These are phyloP conservation scores for Leishmania gerbilli DNA, from an alignment of 208 protist species.

Conservation along the genomic window DNA sequence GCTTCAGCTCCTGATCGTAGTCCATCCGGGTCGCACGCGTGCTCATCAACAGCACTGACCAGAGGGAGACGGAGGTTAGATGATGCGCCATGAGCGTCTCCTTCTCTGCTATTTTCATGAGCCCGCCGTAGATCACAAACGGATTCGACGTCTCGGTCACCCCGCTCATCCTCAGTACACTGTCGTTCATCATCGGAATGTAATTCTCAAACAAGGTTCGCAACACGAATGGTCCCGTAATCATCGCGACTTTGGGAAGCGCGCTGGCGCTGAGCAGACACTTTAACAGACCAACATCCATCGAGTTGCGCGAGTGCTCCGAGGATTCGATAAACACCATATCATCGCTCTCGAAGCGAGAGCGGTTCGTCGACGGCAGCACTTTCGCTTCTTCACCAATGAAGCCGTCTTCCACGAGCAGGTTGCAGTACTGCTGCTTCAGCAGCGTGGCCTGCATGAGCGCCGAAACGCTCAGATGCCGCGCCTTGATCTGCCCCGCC, in stretches of 20 bases:
- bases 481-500: slow-evolving; percentile 43
- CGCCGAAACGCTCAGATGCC: slow-evolving; percentile 63
- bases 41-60: slow-evolving; percentile 75
- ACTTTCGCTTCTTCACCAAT: slow-evolving; percentile 23
- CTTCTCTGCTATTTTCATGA: slow-evolving; percentile 37
- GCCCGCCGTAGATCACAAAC: slow-evolving; percentile 75
- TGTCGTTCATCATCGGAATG: slow-evolving; percentile 39
- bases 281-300: slow-evolving; percentile 74
- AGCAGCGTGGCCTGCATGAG: slow-evolving; percentile 56
- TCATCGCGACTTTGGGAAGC: slow-evolving; percentile 71
- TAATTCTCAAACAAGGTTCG: slow-evolving; percentile 56
- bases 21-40: slow-evolving; percentile 45
- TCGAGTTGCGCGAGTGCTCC: slow-evolving; percentile 49
- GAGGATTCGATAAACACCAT: slow-evolving; percentile 72
- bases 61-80: slow-evolving; percentile 61
- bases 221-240: slow-evolving; percentile 43
- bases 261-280: slow-evolving; percentile 56
- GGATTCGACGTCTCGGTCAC: slow-evolving; percentile 39
- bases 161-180: slow-evolving; percentile 40
- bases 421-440: slow-evolving; percentile 80
- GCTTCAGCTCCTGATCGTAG: slow-evolving; percentile 56
- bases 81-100: slow-evolving; percentile 41
- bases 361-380: neutral
- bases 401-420: slow-evolving; percentile 59
- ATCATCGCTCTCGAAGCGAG: neutral